Percentiles rank a stretch among this genome's conserved stretches.
Evolutionary conservation across 257 asterid species (phyloP).

Genomic region (Scutellaria galericulata): DNA sequence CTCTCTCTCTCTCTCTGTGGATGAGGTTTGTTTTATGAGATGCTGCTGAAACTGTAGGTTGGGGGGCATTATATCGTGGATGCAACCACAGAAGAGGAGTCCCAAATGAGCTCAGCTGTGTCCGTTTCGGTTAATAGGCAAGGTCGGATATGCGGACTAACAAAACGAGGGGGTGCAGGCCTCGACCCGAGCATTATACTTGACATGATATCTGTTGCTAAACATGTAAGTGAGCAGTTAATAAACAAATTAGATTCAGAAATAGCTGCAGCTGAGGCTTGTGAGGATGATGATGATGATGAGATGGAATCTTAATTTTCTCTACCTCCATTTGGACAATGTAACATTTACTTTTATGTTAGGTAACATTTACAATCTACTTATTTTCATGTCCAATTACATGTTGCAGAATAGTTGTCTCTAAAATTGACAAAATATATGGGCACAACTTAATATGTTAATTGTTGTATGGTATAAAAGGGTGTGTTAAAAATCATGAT

Average conservation of each 20-base stretch:
- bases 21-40: not conserved
- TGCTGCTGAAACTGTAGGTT: conserved; percentile 50
- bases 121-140: conserved; percentile 76
- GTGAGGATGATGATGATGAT: conserved; percentile 61
- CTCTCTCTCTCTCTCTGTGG: not conserved
- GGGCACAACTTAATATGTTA: no score
- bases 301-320: conserved; percentile 39
- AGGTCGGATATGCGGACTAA: conserved; percentile 75
- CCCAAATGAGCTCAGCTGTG: conserved; percentile 91
- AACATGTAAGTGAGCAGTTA: conserved; percentile 71
- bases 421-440: no score
- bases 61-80: conserved; percentile 84
- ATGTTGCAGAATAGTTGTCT: no score
- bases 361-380: no score
- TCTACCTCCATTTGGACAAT: no score
- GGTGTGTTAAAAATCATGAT: no score
- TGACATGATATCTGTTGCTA: conserved; percentile 83
- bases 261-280: conserved; percentile 88
- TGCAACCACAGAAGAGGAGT: conserved; percentile 92
- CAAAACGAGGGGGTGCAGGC: conserved; percentile 85
- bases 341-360: no score
- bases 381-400: no score
- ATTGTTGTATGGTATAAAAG: no score
- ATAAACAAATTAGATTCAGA: conserved; percentile 70
- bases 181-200: conserved; percentile 73